Evolutionary conservation across 306 rosid species (phyloP), one percentile per base, ranked within the genome.

Genomic region (Benincasa hispida): DNA sequence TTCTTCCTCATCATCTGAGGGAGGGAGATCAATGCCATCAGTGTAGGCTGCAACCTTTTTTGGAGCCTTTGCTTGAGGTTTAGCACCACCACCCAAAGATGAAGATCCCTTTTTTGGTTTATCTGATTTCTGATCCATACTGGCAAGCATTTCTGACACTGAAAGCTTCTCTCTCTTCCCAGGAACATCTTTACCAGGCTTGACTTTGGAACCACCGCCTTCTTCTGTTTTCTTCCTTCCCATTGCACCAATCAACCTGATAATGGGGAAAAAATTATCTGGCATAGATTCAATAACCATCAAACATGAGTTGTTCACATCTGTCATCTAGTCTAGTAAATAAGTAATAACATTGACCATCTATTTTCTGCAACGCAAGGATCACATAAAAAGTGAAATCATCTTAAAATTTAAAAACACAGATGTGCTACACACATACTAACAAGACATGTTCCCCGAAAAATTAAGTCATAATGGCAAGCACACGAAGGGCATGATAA

Each of bases 1-100:
- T 13, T 89, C 89, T 10, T 89, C 89, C 55, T 85, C 89, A 27
- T 88, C 92, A 76, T 89, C 93, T 37, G 89, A 89, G 47, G 89
- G 87, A 59, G 91, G 93, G 68, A 89, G 91, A 81, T 89, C 93
- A 56, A 89, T 81, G 70, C 72, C 78, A 32, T 76, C 72, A 32
- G 79, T 45, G 41, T 76, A 76, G 5, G 79, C 61, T 45, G 59
- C 42, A 84, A 72, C 85, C 83, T 89, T 89, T 56, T 88, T 83
- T 22, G 86, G 86, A 24, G 81, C 35, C 82, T 87, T 89, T 27
- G 85, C 55, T 84, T 80, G 81, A 14, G 86, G 79, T 74, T 80
- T 85, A 56, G n/a, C 22, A 61, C 75, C n/a, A 80, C 58, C 27
- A 11, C 65, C 70, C 5, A 54, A 66, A 59, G 87, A 81, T 8